phyloP scores from a whole-genome alignment of 768 basidiomycete genomes.

The Thelephora ganbajun region DNA sequence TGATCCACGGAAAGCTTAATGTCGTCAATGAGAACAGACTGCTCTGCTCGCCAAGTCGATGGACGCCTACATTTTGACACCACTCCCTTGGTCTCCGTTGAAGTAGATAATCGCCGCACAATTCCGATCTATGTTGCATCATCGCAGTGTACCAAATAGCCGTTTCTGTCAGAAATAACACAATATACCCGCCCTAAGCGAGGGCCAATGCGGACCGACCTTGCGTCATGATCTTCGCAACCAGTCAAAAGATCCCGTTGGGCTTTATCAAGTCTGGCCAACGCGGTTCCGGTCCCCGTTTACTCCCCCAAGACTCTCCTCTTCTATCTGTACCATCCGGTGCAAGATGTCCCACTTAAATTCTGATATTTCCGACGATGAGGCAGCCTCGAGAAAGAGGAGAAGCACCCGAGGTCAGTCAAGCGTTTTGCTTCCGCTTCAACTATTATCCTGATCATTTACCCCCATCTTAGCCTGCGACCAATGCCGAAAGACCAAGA shows the following conservation, averaged over 20 bases:
- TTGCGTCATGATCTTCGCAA: too few species aligned
- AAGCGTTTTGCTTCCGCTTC: background rate
- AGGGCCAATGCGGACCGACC: too few species aligned
- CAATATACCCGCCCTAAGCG: too few species aligned
- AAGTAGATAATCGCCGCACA: constrained; percentile 30
- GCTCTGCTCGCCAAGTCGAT: constrained; percentile 74
- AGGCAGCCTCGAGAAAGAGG: constrained; percentile 35
- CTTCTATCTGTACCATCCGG: constrained; percentile 47
- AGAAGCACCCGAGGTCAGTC: constrained; percentile 42
- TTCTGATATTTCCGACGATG: constrained; percentile 23
- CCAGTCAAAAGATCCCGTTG: too few species aligned
- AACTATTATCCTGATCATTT: background rate
- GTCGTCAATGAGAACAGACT: constrained; percentile 40
- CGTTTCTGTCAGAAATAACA: too few species aligned
- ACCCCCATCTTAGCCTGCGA: constrained; percentile 47
- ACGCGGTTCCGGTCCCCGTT: background rate
- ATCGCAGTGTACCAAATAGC: too few species aligned
- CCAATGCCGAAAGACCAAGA: constrained; percentile 79
- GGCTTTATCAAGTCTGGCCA: background rate
- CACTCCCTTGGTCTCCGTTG: constrained; percentile 74
- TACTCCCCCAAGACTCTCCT: constrained; percentile 8
- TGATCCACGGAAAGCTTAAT: background rate
- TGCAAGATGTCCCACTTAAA: constrained; percentile 29
- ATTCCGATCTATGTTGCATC: too few species aligned
- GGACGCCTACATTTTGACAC: constrained; percentile 74